phyloP scores from a whole-genome alignment of 1,284 basidiomycete species.

The Pascua guehoae region DNA sequence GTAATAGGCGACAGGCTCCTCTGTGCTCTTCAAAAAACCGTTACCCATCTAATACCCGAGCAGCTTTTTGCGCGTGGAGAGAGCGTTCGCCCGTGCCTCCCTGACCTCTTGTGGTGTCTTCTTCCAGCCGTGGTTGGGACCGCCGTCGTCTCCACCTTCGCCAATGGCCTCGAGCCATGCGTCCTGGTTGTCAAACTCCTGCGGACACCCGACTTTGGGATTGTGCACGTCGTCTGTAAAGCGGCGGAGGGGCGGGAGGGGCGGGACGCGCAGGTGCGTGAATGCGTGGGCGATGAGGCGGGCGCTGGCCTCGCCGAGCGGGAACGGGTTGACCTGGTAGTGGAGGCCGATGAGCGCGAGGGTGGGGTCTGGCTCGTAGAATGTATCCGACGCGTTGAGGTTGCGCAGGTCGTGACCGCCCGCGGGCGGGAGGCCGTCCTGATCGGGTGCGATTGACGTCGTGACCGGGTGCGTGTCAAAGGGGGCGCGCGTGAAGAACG shows the following conservation, averaged over 20 bases:
- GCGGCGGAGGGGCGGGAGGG: conserved; percentile 20
- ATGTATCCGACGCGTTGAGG: conserved; percentile 27
- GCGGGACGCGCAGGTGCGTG: conserved; percentile 10
- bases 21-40: no score
- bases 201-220: conserved; percentile 17
- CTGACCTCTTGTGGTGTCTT: conserved; percentile 3
- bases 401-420: conserved; percentile 23
- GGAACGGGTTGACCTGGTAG: conserved; percentile 50
- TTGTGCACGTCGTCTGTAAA: conserved; percentile 10
- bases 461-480: conserved; percentile 21
- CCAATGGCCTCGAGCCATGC: conserved; percentile 24
- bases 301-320: conserved; percentile 49
- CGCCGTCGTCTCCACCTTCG: conserved; percentile 19
- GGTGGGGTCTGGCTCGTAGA: conserved; percentile 45
- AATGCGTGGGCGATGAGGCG: conserved; percentile 34
- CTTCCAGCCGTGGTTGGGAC: conserved; percentile 10
- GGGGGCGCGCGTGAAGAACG: conserved; percentile 35
- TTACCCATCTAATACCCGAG: conserved; percentile 13
- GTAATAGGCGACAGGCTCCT: no score
- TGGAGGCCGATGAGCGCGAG: conserved; percentile 44
- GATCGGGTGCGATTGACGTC: conserved; percentile 7
- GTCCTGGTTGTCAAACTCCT: conserved; percentile 26
- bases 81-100: conserved; percentile 11
- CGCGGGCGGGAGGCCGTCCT: conserved; percentile 11
- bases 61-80: conserved; percentile 8